Conservation (phyloP, 495 filamentous ascomycete genomes). For the Entonaema liquescens region DNA sequence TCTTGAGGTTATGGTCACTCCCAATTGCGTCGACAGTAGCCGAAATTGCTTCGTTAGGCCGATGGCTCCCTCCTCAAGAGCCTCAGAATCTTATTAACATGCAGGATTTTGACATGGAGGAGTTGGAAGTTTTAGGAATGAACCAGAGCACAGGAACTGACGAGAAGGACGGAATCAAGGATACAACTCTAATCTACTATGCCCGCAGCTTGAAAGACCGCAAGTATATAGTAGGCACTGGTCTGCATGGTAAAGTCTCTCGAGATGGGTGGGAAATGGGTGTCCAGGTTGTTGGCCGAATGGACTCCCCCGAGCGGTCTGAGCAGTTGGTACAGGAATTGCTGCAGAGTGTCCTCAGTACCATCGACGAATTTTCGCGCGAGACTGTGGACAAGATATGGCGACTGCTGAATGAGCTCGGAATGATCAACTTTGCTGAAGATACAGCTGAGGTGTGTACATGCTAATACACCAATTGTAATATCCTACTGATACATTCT, state of each 20-base stretch:
- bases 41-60: slow-evolving; percentile 76
- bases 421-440: slow-evolving; percentile 74
- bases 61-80: slow-evolving; percentile 72
- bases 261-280: slow-evolving; percentile 88
- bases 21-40: slow-evolving; percentile 77
- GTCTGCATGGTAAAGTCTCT: slow-evolving; percentile 46
- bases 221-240: slow-evolving; percentile 47
- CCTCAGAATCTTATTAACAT: slow-evolving; percentile 54
- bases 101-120: slow-evolving; percentile 61
- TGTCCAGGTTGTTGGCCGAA: slow-evolving; percentile 75
- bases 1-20: slow-evolving; percentile 80
- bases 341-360: slow-evolving; percentile 65
- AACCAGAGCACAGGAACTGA: slow-evolving; percentile 52
- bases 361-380: slow-evolving; percentile 69
- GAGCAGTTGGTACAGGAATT: slow-evolving; percentile 68
- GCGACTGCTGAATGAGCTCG: slow-evolving; percentile 71
- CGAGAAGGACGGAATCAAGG: slow-evolving; percentile 64
- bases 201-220: slow-evolving; percentile 64
- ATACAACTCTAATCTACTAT: slow-evolving; percentile 78
- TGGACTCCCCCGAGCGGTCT: slow-evolving; percentile 71
- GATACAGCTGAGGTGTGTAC: slow-evolving; percentile 76
- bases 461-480: slow-evolving; percentile 7
- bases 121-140: slow-evolving; percentile 63
- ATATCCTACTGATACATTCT: slow-evolving; percentile 38
- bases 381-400: slow-evolving; percentile 79